phyloP scores from a whole-genome alignment of 495 filamentous ascomycete genomes.

The Baudoinia panamericana region DNA sequence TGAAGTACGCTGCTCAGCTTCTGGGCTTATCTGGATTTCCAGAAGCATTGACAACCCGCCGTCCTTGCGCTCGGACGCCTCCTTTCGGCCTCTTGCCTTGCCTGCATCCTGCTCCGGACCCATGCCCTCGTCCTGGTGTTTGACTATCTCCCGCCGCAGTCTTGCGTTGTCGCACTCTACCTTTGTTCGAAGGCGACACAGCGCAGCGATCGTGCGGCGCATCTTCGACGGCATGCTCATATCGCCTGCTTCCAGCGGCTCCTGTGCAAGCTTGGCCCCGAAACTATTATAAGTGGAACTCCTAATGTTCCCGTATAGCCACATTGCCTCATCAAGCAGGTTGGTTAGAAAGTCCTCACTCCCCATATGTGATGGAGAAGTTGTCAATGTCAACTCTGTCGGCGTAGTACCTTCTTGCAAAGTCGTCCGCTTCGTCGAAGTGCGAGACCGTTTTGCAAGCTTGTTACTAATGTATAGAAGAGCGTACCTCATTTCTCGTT shows the following conservation, averaged over 20 bases:
- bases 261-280: background rate
- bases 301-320: background rate
- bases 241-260: too few relatives aligned
- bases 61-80: too few relatives aligned
- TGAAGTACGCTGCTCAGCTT: too few relatives aligned
- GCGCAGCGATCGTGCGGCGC: background rate
- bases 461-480: background rate
- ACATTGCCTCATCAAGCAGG: too few relatives aligned
- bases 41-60: too few relatives aligned
- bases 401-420: background rate
- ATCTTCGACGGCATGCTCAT: too few relatives aligned
- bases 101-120: background rate
- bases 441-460: background rate
- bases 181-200: background rate
- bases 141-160: slow-evolving; percentile 2
- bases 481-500: background rate
- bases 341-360: too few relatives aligned
- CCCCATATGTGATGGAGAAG: background rate
- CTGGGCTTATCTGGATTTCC: too few relatives aligned
- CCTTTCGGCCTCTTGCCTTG: background rate
- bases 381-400: background rate
- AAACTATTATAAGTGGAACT: background rate
- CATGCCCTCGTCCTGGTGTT: slow-evolving; percentile 1
- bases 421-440: background rate
- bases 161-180: background rate